Evolutionary conservation across 2,329 filamentous ascomycete species (phyloP).

Genomic region (Colletotrichum sp.): DNA sequence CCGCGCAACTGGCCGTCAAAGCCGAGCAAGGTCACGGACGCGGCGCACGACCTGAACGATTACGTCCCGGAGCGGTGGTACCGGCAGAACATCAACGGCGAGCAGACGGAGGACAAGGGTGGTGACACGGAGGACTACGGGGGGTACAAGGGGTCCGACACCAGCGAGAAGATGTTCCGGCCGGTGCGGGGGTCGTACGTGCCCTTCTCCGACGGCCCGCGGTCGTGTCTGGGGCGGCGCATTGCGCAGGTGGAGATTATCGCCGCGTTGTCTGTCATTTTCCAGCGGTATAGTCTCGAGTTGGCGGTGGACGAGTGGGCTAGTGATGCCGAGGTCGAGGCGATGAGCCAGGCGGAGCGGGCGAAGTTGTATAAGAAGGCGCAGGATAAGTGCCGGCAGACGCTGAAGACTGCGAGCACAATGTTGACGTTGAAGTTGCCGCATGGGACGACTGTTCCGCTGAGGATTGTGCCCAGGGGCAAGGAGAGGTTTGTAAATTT

Average conservation of each 20-base stretch:
- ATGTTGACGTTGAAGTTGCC: constrained; percentile 77
- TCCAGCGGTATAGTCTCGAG: constrained; percentile 70
- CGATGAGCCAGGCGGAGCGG: constrained; percentile 52
- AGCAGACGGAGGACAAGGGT: constrained; percentile 26
- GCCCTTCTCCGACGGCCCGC: constrained; percentile 63
- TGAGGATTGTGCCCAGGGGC: constrained; percentile 73
- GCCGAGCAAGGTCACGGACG: constrained; percentile 47
- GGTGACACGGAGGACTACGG: constrained; percentile 55
- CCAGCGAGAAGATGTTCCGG: constrained; percentile 65
- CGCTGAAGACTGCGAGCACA: constrained; percentile 61
- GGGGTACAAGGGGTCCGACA: constrained; percentile 65
- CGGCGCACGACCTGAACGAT: constrained; percentile 64
- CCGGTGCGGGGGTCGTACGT: constrained; percentile 62
- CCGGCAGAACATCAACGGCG: constrained; percentile 31
- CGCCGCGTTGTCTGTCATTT: constrained; percentile 58
- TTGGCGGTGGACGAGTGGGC: constrained; percentile 69
- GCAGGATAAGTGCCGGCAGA: constrained; percentile 55
- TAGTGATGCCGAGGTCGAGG: constrained; percentile 56
- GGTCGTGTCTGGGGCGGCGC: constrained; percentile 62
- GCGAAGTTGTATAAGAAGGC: constrained; percentile 66
- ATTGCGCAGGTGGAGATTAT: constrained; percentile 66
- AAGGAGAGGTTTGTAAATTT: constrained; percentile 68
- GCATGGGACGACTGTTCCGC: constrained; percentile 62
- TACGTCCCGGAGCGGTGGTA: constrained; percentile 80
- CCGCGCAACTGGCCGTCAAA: constrained; percentile 73